Evolutionary conservation across 257 asterid genomes (phyloP), one percentile per base, ranked within the genome.

Genomic region (Petunia axillaris): DNA sequence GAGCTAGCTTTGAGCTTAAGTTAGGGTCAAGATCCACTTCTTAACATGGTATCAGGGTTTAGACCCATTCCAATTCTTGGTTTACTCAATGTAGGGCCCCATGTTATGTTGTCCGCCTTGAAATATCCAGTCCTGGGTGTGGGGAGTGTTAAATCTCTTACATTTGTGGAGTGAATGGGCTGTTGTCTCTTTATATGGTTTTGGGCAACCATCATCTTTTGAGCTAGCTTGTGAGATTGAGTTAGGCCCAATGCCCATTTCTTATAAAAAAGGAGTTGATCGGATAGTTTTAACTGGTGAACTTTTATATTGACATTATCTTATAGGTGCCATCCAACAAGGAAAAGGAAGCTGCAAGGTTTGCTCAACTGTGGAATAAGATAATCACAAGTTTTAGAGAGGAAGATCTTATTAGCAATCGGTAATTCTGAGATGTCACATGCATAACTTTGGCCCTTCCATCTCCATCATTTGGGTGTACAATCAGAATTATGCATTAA

Each of bases 351-450:
- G 97, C 98, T 83, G 99, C 99, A 43, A 91, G 98, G 85, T 96
- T 96, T 91, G 98, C 99, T 85, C 99, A 96, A 86, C 81, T 96
- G 87, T 96, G 99, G 99, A 96, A 96, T 89, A 91, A 92, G 89
- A 96, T 96, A 55, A 90, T 96, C 82, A 87, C 98, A 64, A 96
- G 99, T 86, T 96, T 96, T 88, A 90, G 98, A 83, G 99, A 96
- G 89, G 99, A 96, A 88, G 99, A 96, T 89, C 95, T 96, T 67
- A 94, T 96, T 79, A 94, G 98, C 83, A 80, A 94, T 74, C 92
- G 98, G 99, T 92, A 87, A 84, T 79, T 38, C 46, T 59, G 66
- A 74, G 40, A 37, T 76, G 8, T 55, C 41, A 35, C 48, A 53
- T 8, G 5, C 62, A 37, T 50, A 63, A 5, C 40, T 35, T 48